Conservation (phyloP, 306 rosid species). For the Abrus precatorius region DNA sequence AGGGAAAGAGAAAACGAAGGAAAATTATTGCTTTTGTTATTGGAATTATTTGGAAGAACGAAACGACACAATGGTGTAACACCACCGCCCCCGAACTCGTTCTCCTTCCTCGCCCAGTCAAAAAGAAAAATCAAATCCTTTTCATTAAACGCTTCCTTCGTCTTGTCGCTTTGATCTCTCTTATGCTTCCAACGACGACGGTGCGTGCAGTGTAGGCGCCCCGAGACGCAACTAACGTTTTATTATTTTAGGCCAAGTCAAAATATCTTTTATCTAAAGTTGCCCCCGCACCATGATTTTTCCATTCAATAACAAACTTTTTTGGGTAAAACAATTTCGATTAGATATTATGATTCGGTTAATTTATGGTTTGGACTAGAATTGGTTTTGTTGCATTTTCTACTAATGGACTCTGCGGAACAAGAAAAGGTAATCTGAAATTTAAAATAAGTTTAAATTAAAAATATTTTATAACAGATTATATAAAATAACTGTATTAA, state of each 20-base stretch:
- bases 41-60: background rate
- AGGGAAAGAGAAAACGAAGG: background rate
- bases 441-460: too few species aligned
- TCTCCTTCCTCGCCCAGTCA: background rate
- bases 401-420: background rate
- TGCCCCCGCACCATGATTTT: too few species aligned
- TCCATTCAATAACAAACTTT: too few species aligned
- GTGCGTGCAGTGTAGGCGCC: background rate
- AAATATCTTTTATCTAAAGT: background rate
- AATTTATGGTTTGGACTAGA: background rate
- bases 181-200: background rate
- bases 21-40: background rate
- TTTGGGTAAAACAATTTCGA: background rate
- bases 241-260: slow-evolving; percentile 16
- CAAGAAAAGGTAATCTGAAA: too few species aligned
- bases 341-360: background rate
- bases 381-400: background rate
- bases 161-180: background rate
- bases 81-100: background rate
- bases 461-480: too few species aligned
- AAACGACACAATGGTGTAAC: background rate
- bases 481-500: too few species aligned
- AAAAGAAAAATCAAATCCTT: background rate
- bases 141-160: background rate
- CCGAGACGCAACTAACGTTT: slow-evolving; percentile 8